A percentile compares a stretch with the other conserved stretches of the same genome.
Evolutionary conservation across 2,329 filamentous ascomycete genomes (phyloP).

Genomic region (Zymoseptoria brevis): DNA sequence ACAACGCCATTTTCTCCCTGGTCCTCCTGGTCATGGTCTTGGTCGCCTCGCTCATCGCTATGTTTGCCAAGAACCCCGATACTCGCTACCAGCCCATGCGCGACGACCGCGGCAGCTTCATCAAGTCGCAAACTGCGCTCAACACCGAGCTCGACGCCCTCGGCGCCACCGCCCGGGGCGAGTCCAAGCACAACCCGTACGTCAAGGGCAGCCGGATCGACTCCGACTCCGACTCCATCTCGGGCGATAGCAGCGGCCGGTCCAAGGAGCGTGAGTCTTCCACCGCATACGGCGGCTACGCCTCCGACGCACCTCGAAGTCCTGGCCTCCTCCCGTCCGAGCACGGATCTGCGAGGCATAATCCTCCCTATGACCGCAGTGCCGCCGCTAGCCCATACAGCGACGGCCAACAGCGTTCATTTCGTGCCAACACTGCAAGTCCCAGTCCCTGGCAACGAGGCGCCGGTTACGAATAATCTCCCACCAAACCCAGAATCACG

Average conservation of each 20-base stretch:
- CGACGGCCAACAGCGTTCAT: conserved; percentile 14
- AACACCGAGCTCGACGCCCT: conserved; percentile 86
- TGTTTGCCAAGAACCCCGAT: conserved; percentile 89
- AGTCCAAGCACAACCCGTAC: conserved; percentile 50
- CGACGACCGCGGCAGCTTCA: conserved; percentile 91
- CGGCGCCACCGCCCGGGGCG: conserved; percentile 79
- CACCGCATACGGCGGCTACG: conserved; percentile 12
- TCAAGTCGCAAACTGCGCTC: conserved; percentile 86
- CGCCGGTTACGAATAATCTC: conserved; percentile 54
- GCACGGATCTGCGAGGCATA: conserved; percentile 33
- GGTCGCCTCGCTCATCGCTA: conserved; percentile 66
- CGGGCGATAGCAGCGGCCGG: conserved; percentile 48
- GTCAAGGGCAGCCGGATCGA: conserved; percentile 53
- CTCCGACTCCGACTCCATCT: conserved; percentile 61
- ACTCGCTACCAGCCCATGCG: conserved; percentile 93
- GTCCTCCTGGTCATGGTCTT: conserved; percentile 77
- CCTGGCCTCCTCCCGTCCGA: conserved; percentile 42
- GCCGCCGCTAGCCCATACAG: conserved; percentile 29
- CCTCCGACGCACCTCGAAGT: conserved; percentile 38
- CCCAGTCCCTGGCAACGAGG: conserved; percentile 58
- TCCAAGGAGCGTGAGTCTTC: conserved; percentile 27
- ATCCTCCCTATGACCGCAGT: conserved; percentile 31
- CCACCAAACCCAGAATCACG: neutral
- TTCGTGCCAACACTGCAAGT: conserved; percentile 39
- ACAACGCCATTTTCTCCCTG: conserved; percentile 76